These are phyloP conservation scores for Entomortierella chlamydospora DNA, from an alignment of 192 early-diverging fungal species.

Conservation along the genomic window DNA sequence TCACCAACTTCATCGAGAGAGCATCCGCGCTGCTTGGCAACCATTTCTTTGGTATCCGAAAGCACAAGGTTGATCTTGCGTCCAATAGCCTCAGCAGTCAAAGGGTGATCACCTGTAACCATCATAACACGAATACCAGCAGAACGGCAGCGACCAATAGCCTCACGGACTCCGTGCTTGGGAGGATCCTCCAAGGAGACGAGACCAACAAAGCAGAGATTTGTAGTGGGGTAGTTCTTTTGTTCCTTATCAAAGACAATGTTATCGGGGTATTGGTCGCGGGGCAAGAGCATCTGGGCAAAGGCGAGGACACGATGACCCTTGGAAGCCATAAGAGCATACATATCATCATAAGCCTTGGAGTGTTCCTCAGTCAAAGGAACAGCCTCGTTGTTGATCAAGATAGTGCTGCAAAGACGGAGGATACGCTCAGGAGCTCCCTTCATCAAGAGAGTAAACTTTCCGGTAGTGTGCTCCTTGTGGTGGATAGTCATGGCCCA, in stretches of 20 bases:
- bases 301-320: conserved; percentile 97
- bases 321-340: conserved; percentile 89
- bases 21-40: conserved; percentile 76
- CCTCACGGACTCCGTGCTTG: conserved; percentile 98
- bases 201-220: conserved; percentile 87
- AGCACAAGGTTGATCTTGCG: conserved; percentile 96
- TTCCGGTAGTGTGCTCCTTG: conserved; percentile 75
- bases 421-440: conserved; percentile 97
- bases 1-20: conserved; percentile 74
- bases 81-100: conserved; percentile 96
- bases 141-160: conserved; percentile 90
- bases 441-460: conserved; percentile 88
- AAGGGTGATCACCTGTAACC: conserved; percentile 98
- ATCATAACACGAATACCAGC: conserved; percentile 98
- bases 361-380: conserved; percentile 78
- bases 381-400: conserved; percentile 63
- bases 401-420: conserved; percentile 80
- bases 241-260: conserved; percentile 82
- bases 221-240: conserved; percentile 74
- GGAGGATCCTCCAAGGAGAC: conserved; percentile 96
- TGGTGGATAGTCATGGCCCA: conserved; percentile 93
- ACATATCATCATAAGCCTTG: conserved; percentile 77
- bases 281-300: conserved; percentile 80
- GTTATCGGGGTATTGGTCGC: conserved; percentile 75
- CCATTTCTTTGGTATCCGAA: conserved; percentile 84